These are phyloP conservation scores for Tieghemostelium lacteum DNA, from an alignment of 78 protist species.

Conservation along the genomic window DNA sequence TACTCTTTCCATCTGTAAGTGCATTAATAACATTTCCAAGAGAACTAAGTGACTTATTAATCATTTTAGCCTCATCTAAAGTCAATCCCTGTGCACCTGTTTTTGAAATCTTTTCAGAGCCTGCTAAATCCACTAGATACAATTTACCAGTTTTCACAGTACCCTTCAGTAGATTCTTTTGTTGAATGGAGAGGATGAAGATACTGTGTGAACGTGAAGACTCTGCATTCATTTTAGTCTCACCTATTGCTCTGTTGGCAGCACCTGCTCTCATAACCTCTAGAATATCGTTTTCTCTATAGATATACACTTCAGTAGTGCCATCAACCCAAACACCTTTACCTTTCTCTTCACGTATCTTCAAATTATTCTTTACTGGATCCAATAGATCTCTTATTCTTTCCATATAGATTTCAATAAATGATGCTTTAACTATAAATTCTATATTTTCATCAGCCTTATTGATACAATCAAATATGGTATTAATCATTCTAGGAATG, in stretches of 20 bases:
- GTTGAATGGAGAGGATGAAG: slow-evolving; percentile 78
- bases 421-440: slow-evolving; percentile 84
- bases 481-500: slow-evolving; percentile 88
- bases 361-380: slow-evolving; percentile 46
- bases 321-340: slow-evolving; percentile 86
- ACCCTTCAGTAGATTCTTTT: slow-evolving; percentile 61
- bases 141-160: slow-evolving; percentile 82
- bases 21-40: slow-evolving; percentile 94
- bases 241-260: slow-evolving; percentile 81
- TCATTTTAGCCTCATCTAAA: slow-evolving; percentile 90
- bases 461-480: slow-evolving; percentile 79
- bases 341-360: slow-evolving; percentile 79
- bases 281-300: slow-evolving; percentile 65
- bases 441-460: slow-evolving; percentile 66
- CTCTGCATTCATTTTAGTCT: slow-evolving; percentile 85
- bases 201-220: slow-evolving; percentile 90
- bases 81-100: slow-evolving; percentile 87
- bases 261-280: slow-evolving; percentile 80
- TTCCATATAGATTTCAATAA: slow-evolving; percentile 94
- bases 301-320: slow-evolving; percentile 42
- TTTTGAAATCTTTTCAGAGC: slow-evolving; percentile 92
- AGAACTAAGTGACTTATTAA: slow-evolving; percentile 90
- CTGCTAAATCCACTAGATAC: slow-evolving; percentile 95
- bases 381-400: slow-evolving; percentile 90
- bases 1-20: slow-evolving; percentile 87